Evolutionary conservation across 495 filamentous ascomycete species (phyloP), one percentile per base, ranked within the genome.

Genomic region (Hypoxylon fuscum): DNA sequence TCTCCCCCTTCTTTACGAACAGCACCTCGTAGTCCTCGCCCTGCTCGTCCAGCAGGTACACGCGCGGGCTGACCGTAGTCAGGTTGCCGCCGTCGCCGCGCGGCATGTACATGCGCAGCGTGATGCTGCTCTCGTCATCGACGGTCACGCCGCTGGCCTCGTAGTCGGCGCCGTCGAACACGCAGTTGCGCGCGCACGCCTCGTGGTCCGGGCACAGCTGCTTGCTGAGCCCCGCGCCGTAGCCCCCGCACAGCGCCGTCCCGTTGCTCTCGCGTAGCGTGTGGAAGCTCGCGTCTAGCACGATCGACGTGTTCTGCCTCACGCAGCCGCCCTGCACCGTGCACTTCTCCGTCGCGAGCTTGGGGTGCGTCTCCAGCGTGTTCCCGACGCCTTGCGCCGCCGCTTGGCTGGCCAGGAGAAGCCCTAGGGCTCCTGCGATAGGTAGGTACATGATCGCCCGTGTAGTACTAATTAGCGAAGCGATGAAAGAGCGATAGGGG

Each of bases 281-380:
- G 20, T 86, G 81, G 81, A 86, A 89, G 70, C 87, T 88, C 56
- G 86, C 70, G 71, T 91, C 88, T 32, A 90, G 75, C 25, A 86
- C 84, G 44, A 91, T 72, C 23, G 78, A 81, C 44, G 81, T 85
- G 21, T 72, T 59, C 46, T 77, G 69, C 29, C 75, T 73, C 21
- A 78, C 78, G 75, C 87, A 90, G 42, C 78, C 83, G 29, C 74
- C 80, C 23, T 61, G 57, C 27, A 64, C 72, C 10, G 80, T 78
- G 71, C 87, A 90, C 42, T 77, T 82, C 57, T 79, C 73, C 72
- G 83, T 86, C 54, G 77, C 80, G 61, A 90, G 56, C 40, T 76
- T 69, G 14, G 88, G 88, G 54, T 90, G 87, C 14, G 49, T 45
- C 25, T 64, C 61, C n/a, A n/a, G n/a, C 6, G 34, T 15, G 4